A percentile compares a stretch with the other conserved stretches of the same genome.
Evolutionary conservation across 768 basidiomycete species (phyloP).

Genomic region (Leccinum fibrillosum): DNA sequence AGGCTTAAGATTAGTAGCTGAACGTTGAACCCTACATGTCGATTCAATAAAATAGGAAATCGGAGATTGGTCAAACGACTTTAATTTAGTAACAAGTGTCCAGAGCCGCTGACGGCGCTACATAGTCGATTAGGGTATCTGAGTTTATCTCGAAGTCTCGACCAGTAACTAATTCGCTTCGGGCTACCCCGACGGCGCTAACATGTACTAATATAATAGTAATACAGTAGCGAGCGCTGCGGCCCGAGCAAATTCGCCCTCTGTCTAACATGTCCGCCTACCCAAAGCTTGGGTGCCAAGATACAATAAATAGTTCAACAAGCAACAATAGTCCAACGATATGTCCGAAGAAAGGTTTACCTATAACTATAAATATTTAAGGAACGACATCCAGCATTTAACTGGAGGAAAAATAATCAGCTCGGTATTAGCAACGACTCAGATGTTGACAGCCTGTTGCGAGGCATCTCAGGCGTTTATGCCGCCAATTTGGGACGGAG

Average conservation of each 20-base stretch:
- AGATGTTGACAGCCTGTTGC: slow-evolving; percentile 21
- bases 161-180: background rate
- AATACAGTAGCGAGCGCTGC: background rate
- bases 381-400: background rate
- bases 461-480: slow-evolving; percentile 10
- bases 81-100: background rate
- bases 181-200: background rate
- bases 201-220: background rate
- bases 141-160: background rate
- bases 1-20: too few species aligned
- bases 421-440: slow-evolving; percentile 14
- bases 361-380: background rate
- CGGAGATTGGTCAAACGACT: background rate
- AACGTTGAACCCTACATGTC: too few species aligned
- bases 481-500: slow-evolving; percentile 20
- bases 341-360: background rate
- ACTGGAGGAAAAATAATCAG: background rate
- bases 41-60: too few species aligned
- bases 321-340: background rate
- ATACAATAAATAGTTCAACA: background rate
- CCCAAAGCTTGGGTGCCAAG: background rate
- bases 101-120: background rate
- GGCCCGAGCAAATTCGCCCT: background rate
- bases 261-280: background rate
- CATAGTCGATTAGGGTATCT: background rate